phyloP scores from a whole-genome alignment of 164 flowering plant species.

The Liquidambar formosana region DNA sequence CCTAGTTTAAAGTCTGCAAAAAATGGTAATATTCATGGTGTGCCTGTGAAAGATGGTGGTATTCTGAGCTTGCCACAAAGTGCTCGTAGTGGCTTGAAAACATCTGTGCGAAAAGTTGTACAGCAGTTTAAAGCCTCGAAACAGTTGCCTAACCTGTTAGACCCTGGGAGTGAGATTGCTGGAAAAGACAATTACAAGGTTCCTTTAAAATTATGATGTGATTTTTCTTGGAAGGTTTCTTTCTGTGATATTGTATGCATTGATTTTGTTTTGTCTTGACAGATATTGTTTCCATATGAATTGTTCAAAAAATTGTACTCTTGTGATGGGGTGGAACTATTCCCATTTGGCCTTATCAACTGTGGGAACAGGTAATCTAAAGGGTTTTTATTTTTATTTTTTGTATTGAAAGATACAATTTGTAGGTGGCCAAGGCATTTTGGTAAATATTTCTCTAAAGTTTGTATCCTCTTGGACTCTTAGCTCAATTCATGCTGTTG shows the following conservation, averaged over 20 bases:
- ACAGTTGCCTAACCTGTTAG: constrained; percentile 15
- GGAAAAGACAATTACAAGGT: constrained; percentile 32
- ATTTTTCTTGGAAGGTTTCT: background rate
- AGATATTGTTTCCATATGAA: constrained; percentile 41
- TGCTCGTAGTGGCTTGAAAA: constrained; percentile 36
- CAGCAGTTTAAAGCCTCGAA: constrained; percentile 35
- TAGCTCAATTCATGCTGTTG: too few relatives aligned
- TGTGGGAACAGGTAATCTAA: constrained; percentile 52
- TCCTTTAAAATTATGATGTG: background rate
- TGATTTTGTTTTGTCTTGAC: constrained; percentile 17
- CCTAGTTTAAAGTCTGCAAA: constrained; percentile 27
- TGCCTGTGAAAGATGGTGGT: constrained; percentile 13
- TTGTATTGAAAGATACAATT: background rate
- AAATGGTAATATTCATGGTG: constrained; percentile 6
- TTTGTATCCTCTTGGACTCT: too few relatives aligned
- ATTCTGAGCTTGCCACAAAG: constrained; percentile 17
- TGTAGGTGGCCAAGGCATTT: too few relatives aligned
- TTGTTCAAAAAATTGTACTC: constrained; percentile 38
- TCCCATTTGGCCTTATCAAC: constrained; percentile 52
- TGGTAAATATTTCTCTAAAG: too few relatives aligned
- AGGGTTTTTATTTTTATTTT: background rate
- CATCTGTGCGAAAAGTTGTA: constrained; percentile 39
- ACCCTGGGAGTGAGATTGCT: constrained; percentile 15
- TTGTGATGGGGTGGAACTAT: constrained; percentile 31
- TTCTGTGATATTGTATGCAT: background rate